phyloP scores from a whole-genome alignment of 345 rosid genomes.

The Gossypium sturtianum region DNA sequence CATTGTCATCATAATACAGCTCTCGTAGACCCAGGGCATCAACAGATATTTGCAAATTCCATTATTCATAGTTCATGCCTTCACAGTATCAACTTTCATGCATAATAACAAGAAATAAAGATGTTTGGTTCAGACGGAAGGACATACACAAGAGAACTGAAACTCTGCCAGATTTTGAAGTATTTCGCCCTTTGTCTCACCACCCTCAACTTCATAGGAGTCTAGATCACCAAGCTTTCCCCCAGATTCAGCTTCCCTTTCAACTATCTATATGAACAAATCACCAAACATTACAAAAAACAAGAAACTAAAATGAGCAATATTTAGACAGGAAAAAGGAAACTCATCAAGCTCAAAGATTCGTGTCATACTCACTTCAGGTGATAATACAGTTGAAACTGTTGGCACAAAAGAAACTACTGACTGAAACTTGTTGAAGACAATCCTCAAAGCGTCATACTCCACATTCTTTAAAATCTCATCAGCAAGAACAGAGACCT shows the following conservation, averaged over 20 bases:
- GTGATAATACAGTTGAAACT: slow-evolving; percentile 74
- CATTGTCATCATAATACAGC: not conserved
- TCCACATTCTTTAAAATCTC: slow-evolving; percentile 91
- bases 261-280: slow-evolving; percentile 51
- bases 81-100: not conserved
- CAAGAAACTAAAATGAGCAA: slow-evolving; percentile 5
- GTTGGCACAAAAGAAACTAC: slow-evolving; percentile 76
- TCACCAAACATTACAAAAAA: not conserved
- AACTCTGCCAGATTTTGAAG: slow-evolving; percentile 91
- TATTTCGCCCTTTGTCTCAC: slow-evolving; percentile 85
- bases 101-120: not conserved
- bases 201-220: slow-evolving; percentile 93
- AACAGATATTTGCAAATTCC: not conserved
- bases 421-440: slow-evolving; percentile 87
- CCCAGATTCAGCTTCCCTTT: slow-evolving; percentile 78
- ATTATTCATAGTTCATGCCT: not conserved
- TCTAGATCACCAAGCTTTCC: slow-evolving; percentile 88
- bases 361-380: slow-evolving; percentile 63
- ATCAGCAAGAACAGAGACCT: slow-evolving; percentile 96
- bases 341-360: slow-evolving; percentile 11
- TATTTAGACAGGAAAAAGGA: not conserved
- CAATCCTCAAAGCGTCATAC: slow-evolving; percentile 81
- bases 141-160: slow-evolving; percentile 95
- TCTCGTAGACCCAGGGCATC: not conserved
- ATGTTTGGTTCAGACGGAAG: not conserved